phyloP scores from a whole-genome alignment of 2,329 filamentous ascomycete species.

The Alternaria sp. region DNA sequence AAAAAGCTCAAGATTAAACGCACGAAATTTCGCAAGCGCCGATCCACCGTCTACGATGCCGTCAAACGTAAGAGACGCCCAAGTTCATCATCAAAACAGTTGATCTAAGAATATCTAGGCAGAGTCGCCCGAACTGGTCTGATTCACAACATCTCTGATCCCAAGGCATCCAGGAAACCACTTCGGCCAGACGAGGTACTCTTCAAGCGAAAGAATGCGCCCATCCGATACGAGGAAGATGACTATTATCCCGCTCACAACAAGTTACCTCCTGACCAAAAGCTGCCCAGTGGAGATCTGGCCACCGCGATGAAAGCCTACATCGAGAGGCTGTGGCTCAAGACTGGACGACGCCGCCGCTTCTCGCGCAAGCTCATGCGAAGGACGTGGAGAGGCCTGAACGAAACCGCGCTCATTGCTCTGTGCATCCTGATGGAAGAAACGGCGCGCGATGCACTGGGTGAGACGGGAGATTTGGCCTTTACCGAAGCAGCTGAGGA shows the following conservation, averaged over 20 bases:
- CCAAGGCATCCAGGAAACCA: slow-evolving; percentile 43
- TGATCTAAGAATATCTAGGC: slow-evolving; percentile 7
- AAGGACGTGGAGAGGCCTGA: slow-evolving; percentile 66
- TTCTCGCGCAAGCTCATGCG: slow-evolving; percentile 11
- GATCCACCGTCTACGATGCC: slow-evolving; percentile 72
- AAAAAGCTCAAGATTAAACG: neutral
- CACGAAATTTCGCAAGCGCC: slow-evolving; percentile 35
- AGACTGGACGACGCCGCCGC: slow-evolving; percentile 20
- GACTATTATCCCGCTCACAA: slow-evolving; percentile 74
- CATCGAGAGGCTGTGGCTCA: slow-evolving; percentile 68
- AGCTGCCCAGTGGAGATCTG: slow-evolving; percentile 72
- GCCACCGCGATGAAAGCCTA: slow-evolving; percentile 74
- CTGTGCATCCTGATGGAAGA: slow-evolving; percentile 79
- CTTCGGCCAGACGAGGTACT: slow-evolving; percentile 74
- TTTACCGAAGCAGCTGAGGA: slow-evolving; percentile 65
- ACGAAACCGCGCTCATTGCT: slow-evolving; percentile 78
- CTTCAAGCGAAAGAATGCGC: slow-evolving; percentile 69
- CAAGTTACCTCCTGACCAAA: slow-evolving; percentile 56
- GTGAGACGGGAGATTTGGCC: slow-evolving; percentile 70
- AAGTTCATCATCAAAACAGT: neutral
- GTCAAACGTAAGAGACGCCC: slow-evolving; percentile 63
- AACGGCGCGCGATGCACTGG: slow-evolving; percentile 65
- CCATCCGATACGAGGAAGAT: slow-evolving; percentile 70
- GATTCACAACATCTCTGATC: slow-evolving; percentile 54
- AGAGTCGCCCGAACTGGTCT: slow-evolving; percentile 32